Evolutionary conservation across 495 filamentous ascomycete species (phyloP).

Genomic region (Mytilinidion resinicola): DNA sequence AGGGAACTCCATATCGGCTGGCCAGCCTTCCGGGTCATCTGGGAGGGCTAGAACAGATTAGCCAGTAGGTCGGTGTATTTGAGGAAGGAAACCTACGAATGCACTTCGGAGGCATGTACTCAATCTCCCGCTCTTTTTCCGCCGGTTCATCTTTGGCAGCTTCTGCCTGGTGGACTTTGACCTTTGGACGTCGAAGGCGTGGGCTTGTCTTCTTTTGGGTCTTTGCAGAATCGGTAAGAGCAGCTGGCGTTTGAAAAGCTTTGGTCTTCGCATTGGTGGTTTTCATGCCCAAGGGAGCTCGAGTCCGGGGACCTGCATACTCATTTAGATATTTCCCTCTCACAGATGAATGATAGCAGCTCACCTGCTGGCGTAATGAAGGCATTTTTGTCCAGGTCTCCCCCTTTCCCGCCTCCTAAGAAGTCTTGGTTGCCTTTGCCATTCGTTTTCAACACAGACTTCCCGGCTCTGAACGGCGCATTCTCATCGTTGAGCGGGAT

Average conservation of each 20-base stretch:
- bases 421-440: slow-evolving; percentile 61
- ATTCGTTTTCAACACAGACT: slow-evolving; percentile 53
- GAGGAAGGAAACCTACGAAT: slow-evolving; percentile 29
- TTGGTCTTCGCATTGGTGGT: slow-evolving; percentile 90
- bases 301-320: slow-evolving; percentile 55
- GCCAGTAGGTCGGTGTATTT: neutral
- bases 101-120: slow-evolving; percentile 67
- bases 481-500: slow-evolving; percentile 86
- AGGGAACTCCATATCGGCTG: slow-evolving; percentile 40
- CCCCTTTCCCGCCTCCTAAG: slow-evolving; percentile 48
- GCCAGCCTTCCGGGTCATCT: slow-evolving; percentile 72
- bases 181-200: slow-evolving; percentile 43
- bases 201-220: slow-evolving; percentile 47
- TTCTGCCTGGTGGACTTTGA: slow-evolving; percentile 42
- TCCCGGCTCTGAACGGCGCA: slow-evolving; percentile 54
- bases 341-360: slow-evolving; percentile 8
- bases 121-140: slow-evolving; percentile 65
- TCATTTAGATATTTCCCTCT: neutral
- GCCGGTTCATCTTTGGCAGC: slow-evolving; percentile 43
- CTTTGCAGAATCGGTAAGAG: slow-evolving; percentile 39
- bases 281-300: slow-evolving; percentile 83
- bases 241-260: slow-evolving; percentile 57
- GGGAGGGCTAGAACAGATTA: slow-evolving; percentile 43
- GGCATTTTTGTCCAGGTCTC: slow-evolving; percentile 50
- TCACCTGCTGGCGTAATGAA: slow-evolving; percentile 83